Percentiles rank a stretch among this genome's conserved stretches.
Evolutionary conservation across 371 early-diverging fungal species (phyloP).

Genomic region (Mucor velutinosus): DNA sequence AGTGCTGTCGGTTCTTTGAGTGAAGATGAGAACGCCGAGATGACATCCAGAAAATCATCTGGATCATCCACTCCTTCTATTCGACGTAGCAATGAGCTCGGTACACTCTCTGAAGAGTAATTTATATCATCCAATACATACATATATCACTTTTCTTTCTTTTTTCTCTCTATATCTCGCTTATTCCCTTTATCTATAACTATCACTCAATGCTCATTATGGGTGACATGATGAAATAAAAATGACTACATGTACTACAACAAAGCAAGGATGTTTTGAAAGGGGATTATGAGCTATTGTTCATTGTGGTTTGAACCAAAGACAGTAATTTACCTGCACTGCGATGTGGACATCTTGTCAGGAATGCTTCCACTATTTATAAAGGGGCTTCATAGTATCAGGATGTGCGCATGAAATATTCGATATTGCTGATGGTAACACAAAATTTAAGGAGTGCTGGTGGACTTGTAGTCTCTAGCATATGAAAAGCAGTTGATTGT

Average conservation of each 20-base stretch:
- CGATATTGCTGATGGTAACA: neutral
- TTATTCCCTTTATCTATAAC: neutral
- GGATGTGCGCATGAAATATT: neutral
- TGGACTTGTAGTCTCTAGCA: too few species aligned
- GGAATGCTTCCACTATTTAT: neutral
- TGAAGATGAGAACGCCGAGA: slow-evolving; percentile 15
- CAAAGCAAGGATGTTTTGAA: neutral
- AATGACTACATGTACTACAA: neutral
- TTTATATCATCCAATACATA: neutral
- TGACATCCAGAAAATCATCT: slow-evolving; percentile 14
- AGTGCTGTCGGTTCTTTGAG: slow-evolving; percentile 22
- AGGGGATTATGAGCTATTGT: too few species aligned
- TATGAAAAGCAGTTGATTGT: too few species aligned
- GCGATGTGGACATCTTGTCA: neutral
- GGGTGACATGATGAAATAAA: neutral
- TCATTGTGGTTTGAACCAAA: neutral
- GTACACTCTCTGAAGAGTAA: slow-evolving; percentile 43
- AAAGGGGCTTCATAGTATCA: neutral
- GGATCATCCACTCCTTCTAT: slow-evolving; percentile 35
- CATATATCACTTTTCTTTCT: neutral
- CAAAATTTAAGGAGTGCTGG: neutral
- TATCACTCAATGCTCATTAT: neutral
- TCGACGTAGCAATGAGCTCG: slow-evolving; percentile 46
- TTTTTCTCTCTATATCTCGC: neutral
- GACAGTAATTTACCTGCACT: neutral